phyloP scores from a whole-genome alignment of 129 eudicot species.

The Cynara cardunculus region DNA sequence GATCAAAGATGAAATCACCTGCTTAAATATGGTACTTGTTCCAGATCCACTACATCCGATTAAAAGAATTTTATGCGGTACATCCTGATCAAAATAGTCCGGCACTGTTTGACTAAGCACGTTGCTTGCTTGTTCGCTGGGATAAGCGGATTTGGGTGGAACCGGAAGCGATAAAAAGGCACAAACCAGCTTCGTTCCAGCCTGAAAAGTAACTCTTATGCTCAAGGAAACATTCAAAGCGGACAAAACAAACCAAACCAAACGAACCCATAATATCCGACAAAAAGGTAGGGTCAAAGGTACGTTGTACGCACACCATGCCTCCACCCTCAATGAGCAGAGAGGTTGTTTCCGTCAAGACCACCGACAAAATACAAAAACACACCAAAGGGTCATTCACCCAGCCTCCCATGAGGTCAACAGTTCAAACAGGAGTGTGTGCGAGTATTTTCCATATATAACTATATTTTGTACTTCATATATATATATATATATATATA shows the following conservation, averaged over 20 bases:
- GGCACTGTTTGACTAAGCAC: constrained; percentile 42
- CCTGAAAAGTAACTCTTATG: constrained; percentile 40
- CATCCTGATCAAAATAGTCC: constrained; percentile 62
- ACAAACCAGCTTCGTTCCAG: constrained; percentile 90
- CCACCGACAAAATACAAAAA: too few species aligned
- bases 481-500: too few species aligned
- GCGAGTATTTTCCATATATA: background rate
- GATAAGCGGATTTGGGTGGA: constrained; percentile 61
- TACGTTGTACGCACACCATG: too few species aligned
- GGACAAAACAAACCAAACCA: background rate
- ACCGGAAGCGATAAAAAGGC: constrained; percentile 93
- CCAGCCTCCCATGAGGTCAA: background rate
- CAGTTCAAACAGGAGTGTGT: background rate
- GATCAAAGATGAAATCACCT: constrained; percentile 39
- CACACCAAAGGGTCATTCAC: background rate
- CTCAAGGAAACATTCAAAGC: constrained; percentile 9
- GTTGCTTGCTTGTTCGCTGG: constrained; percentile 54
- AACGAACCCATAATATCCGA: background rate
- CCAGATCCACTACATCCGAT: constrained; percentile 91
- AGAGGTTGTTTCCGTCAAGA: too few species aligned
- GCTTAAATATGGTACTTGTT: constrained; percentile 93
- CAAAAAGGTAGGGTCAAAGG: background rate
- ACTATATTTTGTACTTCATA: background rate
- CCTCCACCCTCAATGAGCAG: too few species aligned
- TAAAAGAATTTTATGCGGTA: constrained; percentile 75